phyloP scores from a whole-genome alignment of 176 grass and related monocot genomes.

The Cenchrus purpureus region DNA sequence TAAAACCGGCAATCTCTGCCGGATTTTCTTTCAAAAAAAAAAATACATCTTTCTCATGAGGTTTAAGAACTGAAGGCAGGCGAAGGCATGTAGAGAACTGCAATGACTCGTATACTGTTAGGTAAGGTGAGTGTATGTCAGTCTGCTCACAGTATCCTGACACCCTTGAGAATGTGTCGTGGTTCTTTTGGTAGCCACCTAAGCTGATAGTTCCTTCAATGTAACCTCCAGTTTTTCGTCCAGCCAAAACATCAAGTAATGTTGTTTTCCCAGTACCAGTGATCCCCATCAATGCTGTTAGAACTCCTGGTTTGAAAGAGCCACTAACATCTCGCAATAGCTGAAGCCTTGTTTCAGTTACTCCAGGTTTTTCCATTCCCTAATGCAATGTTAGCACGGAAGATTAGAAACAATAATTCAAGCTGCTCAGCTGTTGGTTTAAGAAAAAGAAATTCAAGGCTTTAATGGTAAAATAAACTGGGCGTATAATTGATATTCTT shows the following conservation, averaged over 20 bases:
- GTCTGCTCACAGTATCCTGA: slow-evolving; percentile 8
- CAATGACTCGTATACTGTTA: neutral
- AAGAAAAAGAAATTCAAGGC: no score
- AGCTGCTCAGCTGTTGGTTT: no score
- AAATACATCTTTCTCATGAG: no score
- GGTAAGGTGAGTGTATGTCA: neutral
- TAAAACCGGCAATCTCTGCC: no score
- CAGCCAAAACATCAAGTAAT: slow-evolving; percentile 31
- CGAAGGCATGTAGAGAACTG: slow-evolving; percentile 6
- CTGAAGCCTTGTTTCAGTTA: neutral
- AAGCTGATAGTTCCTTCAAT: slow-evolving; percentile 18
- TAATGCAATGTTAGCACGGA: neutral
- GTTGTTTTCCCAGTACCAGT: slow-evolving; percentile 34
- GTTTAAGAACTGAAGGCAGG: neutral
- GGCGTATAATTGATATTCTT: no score
- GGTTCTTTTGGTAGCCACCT: slow-evolving; percentile 9
- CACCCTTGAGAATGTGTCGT: slow-evolving; percentile 3
- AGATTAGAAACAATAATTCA: no score
- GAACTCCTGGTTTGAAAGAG: slow-evolving; percentile 7
- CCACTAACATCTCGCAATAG: slow-evolving; percentile 6
- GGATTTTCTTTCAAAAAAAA: no score
- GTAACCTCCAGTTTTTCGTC: slow-evolving; percentile 26
- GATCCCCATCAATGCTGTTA: slow-evolving; percentile 25
- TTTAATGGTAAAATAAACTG: no score
- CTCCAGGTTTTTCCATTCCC: slow-evolving; percentile 15